Evolutionary conservation across 192 early-diverging fungal species (phyloP), one percentile per base, ranked within the genome.

Genomic region (Coemansia sp.): DNA sequence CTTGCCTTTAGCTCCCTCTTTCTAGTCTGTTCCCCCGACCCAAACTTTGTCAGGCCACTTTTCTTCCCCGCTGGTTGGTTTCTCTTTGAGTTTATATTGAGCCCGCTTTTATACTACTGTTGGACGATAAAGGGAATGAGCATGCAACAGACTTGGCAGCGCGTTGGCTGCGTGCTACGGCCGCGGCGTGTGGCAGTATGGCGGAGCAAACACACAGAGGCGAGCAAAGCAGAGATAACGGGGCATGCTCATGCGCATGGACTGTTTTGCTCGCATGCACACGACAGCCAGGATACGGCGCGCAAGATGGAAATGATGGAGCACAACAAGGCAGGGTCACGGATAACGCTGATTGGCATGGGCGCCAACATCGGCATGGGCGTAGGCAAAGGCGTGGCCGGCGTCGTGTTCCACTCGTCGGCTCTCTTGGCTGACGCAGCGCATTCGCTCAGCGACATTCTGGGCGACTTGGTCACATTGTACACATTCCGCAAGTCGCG

Each of bases 401-500:
- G 88, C 6, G 75, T 83, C 79, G 83, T 80, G 11, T 84, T 87
- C 78, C 89, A 91, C 77, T 90, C 88, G 19, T 89, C 91, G 10
- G 87, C 90, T 5, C 72, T 94, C 47, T 43, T 94, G 21, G 92
- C 92, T 0, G 92, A 94, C 53, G 92, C 90, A 1, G 84, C 84
- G 3, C 92, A 94, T 75, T 92, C 91, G 27, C 59, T 93, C 43
- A 89, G 87, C 87, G 88, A 90, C 64, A 69, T 89, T 8, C 27
- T 89, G 27, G 85, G 87, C 60, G 92, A 94, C 64, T 72, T 90
- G 56, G 91, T 92, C 3, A 92, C 92, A 17, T 64, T 94, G n/a
- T 92, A 88, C 60, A 85, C 90, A 16, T 92, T 88, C 62, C 81
- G 83, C 47, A 85, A 84, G 67, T 90, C 92, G 29, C 73, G 92